Evolutionary conservation across 2,329 filamentous ascomycete genomes (phyloP).

Genomic region (Aspergillus sp.): DNA sequence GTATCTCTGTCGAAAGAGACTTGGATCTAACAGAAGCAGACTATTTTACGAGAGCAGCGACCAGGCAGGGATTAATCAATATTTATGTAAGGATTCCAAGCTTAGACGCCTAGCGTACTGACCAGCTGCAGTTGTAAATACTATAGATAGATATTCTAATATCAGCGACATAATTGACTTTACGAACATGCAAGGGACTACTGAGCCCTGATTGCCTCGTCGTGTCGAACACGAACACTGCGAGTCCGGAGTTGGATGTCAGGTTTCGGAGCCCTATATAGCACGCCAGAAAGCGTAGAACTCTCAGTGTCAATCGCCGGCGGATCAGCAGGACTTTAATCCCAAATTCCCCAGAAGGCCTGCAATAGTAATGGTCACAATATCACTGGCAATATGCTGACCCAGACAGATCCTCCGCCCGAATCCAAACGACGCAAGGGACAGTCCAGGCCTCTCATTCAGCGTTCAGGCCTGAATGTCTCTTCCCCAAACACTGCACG

Average conservation of each 20-base stretch:
- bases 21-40: not conserved
- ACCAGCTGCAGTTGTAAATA: no score
- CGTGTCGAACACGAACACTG: not conserved
- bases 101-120: no score
- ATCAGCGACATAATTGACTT: not conserved
- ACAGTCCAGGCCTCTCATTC: not conserved
- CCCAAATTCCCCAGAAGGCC: no score
- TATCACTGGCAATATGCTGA: not conserved
- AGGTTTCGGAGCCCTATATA: no score
- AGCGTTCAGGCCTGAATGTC: conserved; percentile 37
- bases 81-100: not conserved
- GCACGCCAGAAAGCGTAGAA: no score
- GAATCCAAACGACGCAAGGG: not conserved
- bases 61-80: not conserved
- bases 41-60: not conserved
- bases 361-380: not conserved
- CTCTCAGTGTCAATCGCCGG: no score
- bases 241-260: no score
- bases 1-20: not conserved
- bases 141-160: not conserved
- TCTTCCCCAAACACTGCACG: conserved; percentile 37
- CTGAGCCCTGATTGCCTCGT: not conserved
- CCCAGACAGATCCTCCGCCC: not conserved
- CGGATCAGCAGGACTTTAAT: not conserved
- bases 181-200: not conserved